Percentiles rank a stretch among this genome's conserved stretches.
Conservation (phyloP, 768 basidiomycete genomes). For the Russula sp. region DNA sequence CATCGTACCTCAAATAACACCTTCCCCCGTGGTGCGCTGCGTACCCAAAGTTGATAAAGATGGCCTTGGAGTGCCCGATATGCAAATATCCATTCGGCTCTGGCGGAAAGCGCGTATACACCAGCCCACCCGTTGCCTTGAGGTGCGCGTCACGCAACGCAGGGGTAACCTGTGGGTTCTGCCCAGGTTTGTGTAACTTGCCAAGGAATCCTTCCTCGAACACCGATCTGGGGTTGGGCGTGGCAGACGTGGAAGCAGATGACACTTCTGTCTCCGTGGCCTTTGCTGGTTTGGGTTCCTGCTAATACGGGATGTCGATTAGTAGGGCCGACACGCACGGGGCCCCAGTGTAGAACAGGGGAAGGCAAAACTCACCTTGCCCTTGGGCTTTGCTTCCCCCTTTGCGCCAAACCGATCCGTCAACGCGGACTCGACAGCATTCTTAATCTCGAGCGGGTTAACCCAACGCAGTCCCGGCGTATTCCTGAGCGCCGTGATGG, state of each 20-base stretch:
- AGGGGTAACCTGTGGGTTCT: slow-evolving; percentile 81
- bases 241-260: slow-evolving; percentile 39
- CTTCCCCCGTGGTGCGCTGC: slow-evolving; percentile 91
- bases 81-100: slow-evolving; percentile 98
- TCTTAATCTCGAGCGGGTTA: slow-evolving; percentile 79
- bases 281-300: slow-evolving; percentile 46
- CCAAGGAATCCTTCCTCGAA: slow-evolving; percentile 96
- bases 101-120: slow-evolving; percentile 96
- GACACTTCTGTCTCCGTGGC: slow-evolving; percentile 39
- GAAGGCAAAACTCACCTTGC: slow-evolving; percentile 47
- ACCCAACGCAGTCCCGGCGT: slow-evolving; percentile 76
- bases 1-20: slow-evolving; percentile 93
- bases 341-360: background rate
- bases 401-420: slow-evolving; percentile 68
- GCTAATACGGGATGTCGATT: background rate
- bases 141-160: slow-evolving; percentile 80
- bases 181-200: slow-evolving; percentile 88
- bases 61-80: slow-evolving; percentile 96
- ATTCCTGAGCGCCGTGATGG: slow-evolving; percentile 60
- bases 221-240: slow-evolving; percentile 48
- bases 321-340: background rate
- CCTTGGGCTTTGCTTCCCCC: slow-evolving; percentile 60
- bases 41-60: slow-evolving; percentile 98
- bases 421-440: slow-evolving; percentile 69
- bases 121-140: slow-evolving; percentile 71